Conservation (phyloP, 495 filamentous ascomycete species). For the Hapsidospora chrysogenum region DNA sequence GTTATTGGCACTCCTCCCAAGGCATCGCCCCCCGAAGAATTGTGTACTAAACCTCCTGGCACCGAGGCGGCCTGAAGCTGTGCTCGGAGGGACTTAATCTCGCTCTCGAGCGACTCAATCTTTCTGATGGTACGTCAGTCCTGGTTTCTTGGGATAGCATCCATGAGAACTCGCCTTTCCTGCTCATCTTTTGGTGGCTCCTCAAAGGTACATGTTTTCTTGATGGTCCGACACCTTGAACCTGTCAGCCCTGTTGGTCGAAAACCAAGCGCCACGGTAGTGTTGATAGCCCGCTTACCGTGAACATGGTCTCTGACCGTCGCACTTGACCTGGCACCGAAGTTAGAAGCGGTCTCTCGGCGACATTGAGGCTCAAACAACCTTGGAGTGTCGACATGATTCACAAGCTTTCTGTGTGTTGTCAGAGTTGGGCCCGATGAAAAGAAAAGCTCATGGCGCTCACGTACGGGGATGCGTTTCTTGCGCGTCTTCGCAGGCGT, state of each 20-base stretch:
- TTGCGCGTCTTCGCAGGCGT: no score
- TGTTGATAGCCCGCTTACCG: neutral
- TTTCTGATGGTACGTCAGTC: neutral
- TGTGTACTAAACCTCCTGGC: no score
- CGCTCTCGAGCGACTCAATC: neutral
- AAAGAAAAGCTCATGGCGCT: no score
- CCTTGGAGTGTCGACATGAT: neutral
- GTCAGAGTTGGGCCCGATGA: no score
- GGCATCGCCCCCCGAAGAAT: no score
- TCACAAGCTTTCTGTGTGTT: neutral
- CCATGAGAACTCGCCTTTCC: neutral
- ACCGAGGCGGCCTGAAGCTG: no score
- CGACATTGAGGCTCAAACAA: neutral
- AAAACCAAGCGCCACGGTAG: neutral
- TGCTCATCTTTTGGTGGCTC: neutral
- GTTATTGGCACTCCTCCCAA: no score
- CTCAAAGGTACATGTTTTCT: neutral
- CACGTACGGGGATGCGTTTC: no score
- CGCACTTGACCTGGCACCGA: neutral
- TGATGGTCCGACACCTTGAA: neutral
- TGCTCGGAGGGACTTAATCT: no score
- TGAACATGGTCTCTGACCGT: constrained; percentile 1
- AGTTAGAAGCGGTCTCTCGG: neutral
- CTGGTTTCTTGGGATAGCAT: neutral
- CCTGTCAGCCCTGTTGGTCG: neutral